Base-by-base conservation (phyloP, 306 rosid species). In the Rosa persica region DNA sequence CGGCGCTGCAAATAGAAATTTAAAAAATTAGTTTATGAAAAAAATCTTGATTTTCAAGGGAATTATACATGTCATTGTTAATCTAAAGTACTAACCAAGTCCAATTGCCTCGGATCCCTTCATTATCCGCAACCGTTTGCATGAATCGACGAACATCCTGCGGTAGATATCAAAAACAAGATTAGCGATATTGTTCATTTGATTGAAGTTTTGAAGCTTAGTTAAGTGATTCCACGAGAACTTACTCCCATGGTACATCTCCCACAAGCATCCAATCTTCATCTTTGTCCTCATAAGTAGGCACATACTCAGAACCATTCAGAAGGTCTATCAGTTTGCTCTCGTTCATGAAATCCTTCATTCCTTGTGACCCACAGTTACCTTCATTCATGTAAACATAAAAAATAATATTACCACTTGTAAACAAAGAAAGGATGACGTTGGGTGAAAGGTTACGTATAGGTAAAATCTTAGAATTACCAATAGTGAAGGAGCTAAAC, bases 241-340 rank as follows among this genome's bases (percentile, higher is more conserved):
- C 98, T 83, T 43, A 93, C 97, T 89, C 88, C 98, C 98, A 93
- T 27, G 98, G 98, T 5, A 93, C 98, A 70, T 93, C 98, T 5
- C 98, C 98, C 0, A 93, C 96, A 40, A 93, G 97, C 98, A 93
- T 91, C 98, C 98, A 93, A 55, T 93, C 98, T 5, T 93, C 96
- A 69, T 93, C 98, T 52, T 87, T 93, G 86, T 93, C 97, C 81
- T 93, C 87, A 34, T 91, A 93, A 3, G 91, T 89, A 1, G 96
- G 91, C 5, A 91, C 92, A 51, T 90, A 93, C 20, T 93, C 96
- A 44, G 96, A 91, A 10, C 90, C 92, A 70, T 86, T 91, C 82
- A 93, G 80, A 54, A 93, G 89, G 70, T 89, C 98, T 5, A 87
- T 82, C 75, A 87, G 78, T 81, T 91, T 93, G 83, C 87, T 88